A percentile compares a stretch with the other conserved stretches of the same genome.
These are phyloP conservation scores for Nothopassalora personata DNA, from an alignment of 2,329 filamentous ascomycete species.

Conservation along the genomic window DNA sequence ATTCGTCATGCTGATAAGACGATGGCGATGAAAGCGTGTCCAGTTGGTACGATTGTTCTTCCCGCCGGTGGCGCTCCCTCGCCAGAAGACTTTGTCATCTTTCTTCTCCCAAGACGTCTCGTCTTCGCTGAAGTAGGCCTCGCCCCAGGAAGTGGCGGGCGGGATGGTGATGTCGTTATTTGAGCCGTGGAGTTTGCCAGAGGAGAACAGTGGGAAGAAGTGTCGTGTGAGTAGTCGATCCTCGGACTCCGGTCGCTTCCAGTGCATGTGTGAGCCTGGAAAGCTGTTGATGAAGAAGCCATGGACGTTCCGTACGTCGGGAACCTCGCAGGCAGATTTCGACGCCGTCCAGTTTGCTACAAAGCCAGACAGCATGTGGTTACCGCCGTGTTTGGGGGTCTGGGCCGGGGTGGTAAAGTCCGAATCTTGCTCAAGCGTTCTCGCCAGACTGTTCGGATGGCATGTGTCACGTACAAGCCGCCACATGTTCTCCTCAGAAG, in stretches of 20 bases:
- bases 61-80: constrained; percentile 42
- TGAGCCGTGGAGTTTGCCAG: constrained; percentile 32
- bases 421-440: neutral
- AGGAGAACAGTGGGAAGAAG: constrained; percentile 40
- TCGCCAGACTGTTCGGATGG: neutral
- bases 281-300: constrained; percentile 38
- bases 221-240: constrained; percentile 23
- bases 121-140: constrained; percentile 23
- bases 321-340: neutral
- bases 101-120: constrained; percentile 39
- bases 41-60: constrained; percentile 51
- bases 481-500: neutral
- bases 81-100: constrained; percentile 36
- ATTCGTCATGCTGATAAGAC: constrained; percentile 67
- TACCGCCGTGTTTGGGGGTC: neutral
- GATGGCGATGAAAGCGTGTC: constrained; percentile 65
- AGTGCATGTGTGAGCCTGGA: neutral
- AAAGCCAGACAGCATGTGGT: neutral
- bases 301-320: constrained; percentile 36
- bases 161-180: constrained; percentile 47
- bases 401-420: neutral
- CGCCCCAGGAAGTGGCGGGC: constrained; percentile 36
- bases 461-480: constrained; percentile 1
- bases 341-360: constrained; percentile 1
- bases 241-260: neutral